Percentiles rank a stretch among this genome's conserved stretches.
phyloP scores from a whole-genome alignment of 208 protist genomes.

The Acanthamoeba divionensis region DNA sequence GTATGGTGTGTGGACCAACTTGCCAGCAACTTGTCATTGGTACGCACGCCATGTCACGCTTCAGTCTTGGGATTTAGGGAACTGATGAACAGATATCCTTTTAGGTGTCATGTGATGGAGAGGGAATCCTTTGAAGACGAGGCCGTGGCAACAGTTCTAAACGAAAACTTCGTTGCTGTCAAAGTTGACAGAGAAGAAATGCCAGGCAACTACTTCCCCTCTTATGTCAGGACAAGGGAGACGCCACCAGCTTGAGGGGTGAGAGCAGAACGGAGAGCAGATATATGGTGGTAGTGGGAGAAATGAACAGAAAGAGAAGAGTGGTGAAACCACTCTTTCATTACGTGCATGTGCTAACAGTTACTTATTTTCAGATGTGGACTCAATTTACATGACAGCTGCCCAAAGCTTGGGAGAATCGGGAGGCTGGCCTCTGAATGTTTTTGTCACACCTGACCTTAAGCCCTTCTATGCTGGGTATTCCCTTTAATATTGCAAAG shows the following conservation, averaged over 20 bases:
- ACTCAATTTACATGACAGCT: constrained; percentile 63
- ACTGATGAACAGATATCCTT: too few species aligned
- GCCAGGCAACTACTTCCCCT: too few species aligned
- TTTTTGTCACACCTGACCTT: constrained; percentile 36
- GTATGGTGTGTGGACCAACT: too few species aligned
- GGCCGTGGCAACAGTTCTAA: constrained; percentile 7
- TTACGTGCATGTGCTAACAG: background rate
- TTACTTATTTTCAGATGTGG: constrained; percentile 51
- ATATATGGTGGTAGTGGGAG: too few species aligned
- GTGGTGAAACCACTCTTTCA: too few species aligned
- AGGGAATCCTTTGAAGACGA: constrained; percentile 73
- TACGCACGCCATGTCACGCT: too few species aligned
- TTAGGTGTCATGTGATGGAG: constrained; percentile 77
- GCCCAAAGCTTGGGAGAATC: constrained; percentile 10
- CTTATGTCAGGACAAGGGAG: too few species aligned
- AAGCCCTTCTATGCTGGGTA: constrained; percentile 54
- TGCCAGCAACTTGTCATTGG: constrained; percentile 46
- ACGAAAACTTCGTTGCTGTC: constrained; percentile 68
- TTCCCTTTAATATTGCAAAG: background rate
- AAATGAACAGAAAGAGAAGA: too few species aligned
- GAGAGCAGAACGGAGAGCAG: too few species aligned
- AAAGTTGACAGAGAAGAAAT: constrained; percentile 70
- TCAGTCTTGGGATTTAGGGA: too few species aligned
- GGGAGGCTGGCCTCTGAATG: constrained; percentile 60
- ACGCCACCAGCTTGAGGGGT: too few species aligned